Conservation (phyloP, 2,329 filamentous ascomycete species). For the Chaetomium globosum region DNA sequence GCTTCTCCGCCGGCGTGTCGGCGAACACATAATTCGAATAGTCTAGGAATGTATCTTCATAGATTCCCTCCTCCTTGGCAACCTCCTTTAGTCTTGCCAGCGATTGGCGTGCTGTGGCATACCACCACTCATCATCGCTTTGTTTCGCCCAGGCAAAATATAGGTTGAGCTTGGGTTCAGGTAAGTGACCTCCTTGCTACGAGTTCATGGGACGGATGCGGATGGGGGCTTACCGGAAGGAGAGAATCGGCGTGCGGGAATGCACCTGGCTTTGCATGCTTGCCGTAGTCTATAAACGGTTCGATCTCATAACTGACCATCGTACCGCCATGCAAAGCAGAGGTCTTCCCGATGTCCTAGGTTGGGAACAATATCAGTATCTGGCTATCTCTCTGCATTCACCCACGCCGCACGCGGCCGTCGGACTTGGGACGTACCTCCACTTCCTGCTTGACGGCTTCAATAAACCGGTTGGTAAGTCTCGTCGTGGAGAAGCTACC, state of each 20-base stretch:
- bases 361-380: not conserved
- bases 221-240: slow-evolving; percentile 30
- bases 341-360: slow-evolving; percentile 15
- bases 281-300: slow-evolving; percentile 40
- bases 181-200: not conserved
- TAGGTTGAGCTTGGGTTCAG: slow-evolving; percentile 35
- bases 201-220: not conserved
- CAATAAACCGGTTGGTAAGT: slow-evolving; percentile 35
- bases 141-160: slow-evolving; percentile 38
- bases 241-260: slow-evolving; percentile 40
- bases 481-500: slow-evolving; percentile 38
- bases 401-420: no score
- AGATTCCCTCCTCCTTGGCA: slow-evolving; percentile 39
- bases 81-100: slow-evolving; percentile 37
- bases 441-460: slow-evolving; percentile 34
- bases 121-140: slow-evolving; percentile 39
- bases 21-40: slow-evolving; percentile 40
- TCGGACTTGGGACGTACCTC: slow-evolving; percentile 24
- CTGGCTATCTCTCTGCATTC: not conserved
- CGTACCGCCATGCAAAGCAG: slow-evolving; percentile 30
- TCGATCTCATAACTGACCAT: slow-evolving; percentile 39
- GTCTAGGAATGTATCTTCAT: slow-evolving; percentile 30
- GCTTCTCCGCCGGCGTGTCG: slow-evolving; percentile 29
- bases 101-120: slow-evolving; percentile 33
- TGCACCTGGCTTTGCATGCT: slow-evolving; percentile 39